Evolutionary conservation across 2,329 filamentous ascomycete species (phyloP).

Genomic region (Colletotrichum liaoningense): DNA sequence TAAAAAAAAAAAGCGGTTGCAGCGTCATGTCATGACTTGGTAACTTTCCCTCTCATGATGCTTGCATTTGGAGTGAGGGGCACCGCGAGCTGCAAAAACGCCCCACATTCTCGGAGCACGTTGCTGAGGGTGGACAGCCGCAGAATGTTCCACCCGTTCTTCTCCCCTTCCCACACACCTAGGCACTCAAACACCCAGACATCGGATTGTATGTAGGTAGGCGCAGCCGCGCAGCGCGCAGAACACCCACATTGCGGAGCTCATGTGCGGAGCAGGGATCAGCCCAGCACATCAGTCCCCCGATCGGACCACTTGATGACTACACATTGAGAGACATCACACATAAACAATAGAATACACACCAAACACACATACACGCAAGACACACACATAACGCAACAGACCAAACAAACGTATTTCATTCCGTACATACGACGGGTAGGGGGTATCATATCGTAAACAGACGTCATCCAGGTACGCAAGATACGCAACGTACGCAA

Average conservation of each 20-base stretch:
- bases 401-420: constrained; percentile 38
- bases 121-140: not conserved
- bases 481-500: constrained; percentile 25
- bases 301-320: constrained; percentile 4
- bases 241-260: not conserved
- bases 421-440: constrained; percentile 29
- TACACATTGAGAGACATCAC: constrained; percentile 17
- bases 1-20: not conserved
- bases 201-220: not conserved
- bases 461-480: constrained; percentile 23
- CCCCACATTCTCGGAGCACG: constrained; percentile 23
- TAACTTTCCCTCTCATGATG: constrained; percentile 25
- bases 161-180: not conserved
- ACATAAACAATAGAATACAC: not conserved
- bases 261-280: constrained; percentile 16
- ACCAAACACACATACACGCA: constrained; percentile 37
- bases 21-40: constrained; percentile 20
- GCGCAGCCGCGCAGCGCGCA: not conserved
- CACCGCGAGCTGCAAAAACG: not conserved
- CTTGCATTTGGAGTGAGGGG: constrained; percentile 26
- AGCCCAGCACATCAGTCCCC: not conserved
- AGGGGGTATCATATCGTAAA: constrained; percentile 34
- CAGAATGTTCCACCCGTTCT: constrained; percentile 28
- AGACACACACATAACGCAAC: constrained; percentile 36
- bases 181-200: not conserved